phyloP scores from a whole-genome alignment of 1,284 basidiomycete genomes.

The Sphagnurus paluster region DNA sequence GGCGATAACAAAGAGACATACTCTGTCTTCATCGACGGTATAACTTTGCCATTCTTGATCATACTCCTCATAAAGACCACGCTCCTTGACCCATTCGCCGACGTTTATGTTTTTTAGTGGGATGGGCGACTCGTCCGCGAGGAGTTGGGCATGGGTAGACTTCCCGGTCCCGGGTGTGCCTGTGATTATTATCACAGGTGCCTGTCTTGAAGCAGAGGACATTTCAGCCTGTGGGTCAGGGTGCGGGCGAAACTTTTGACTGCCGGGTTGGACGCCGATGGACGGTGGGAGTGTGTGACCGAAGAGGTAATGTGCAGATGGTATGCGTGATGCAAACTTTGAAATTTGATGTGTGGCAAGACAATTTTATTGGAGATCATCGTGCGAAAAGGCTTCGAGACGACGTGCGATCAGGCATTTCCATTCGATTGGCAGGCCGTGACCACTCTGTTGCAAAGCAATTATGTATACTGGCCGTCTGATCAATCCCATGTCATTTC shows the following conservation, averaged over 20 bases:
- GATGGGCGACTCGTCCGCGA: conserved; percentile 66
- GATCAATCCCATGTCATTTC: conserved; percentile 15
- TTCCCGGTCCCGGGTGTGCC: conserved; percentile 90
- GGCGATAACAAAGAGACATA: conserved; percentile 30
- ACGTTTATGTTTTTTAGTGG: conserved; percentile 86
- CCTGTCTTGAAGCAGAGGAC: conserved; percentile 18
- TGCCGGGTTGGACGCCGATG: no score
- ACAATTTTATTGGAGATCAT: background rate
- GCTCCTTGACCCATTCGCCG: conserved; percentile 86
- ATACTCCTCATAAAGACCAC: conserved; percentile 80
- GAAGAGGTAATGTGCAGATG: background rate
- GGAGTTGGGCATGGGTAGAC: conserved; percentile 85
- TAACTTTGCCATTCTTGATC: conserved; percentile 96
- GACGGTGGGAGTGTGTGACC: background rate
- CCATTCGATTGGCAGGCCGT: conserved; percentile 9
- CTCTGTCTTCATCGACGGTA: conserved; percentile 95
- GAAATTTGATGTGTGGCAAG: background rate
- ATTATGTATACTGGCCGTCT: conserved; percentile 16
- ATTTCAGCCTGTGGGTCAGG: conserved; percentile 10
- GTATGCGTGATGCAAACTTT: background rate
- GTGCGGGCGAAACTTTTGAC: background rate
- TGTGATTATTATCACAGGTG: conserved; percentile 92
- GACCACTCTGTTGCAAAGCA: conserved; percentile 15
- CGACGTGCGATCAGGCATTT: conserved; percentile 9
- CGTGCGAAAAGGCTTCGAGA: conserved; percentile 6